These are phyloP conservation scores for Macrolepiota fuliginosa DNA, from an alignment of 768 basidiomycete species.

Conservation along the genomic window DNA sequence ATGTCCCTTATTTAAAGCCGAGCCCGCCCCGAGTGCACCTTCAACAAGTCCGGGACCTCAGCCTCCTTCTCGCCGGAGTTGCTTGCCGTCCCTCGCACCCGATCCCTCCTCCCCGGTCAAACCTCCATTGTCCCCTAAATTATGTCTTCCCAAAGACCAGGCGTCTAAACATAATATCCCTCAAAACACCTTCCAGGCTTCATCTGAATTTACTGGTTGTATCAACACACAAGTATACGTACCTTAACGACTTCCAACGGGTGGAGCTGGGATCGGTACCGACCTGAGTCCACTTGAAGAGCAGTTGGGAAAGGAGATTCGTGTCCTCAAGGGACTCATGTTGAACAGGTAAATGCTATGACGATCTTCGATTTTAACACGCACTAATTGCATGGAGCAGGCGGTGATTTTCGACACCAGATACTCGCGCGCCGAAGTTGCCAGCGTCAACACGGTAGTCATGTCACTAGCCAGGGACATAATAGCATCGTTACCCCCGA, in stretches of 20 bases:
- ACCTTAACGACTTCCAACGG: conserved; percentile 35
- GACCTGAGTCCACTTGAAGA: conserved; percentile 49
- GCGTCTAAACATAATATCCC: conserved; percentile 34
- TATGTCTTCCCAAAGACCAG: conserved; percentile 33
- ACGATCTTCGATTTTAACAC: background rate
- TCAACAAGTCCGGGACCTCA: conserved; percentile 20
- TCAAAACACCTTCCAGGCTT: conserved; percentile 62
- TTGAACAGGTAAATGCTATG: conserved; percentile 59
- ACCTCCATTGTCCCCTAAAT: conserved; percentile 33
- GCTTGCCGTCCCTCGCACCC: conserved; percentile 28
- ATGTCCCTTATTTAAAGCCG: conserved; percentile 49
- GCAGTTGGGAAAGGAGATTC: conserved; percentile 69
- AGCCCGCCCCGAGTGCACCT: conserved; percentile 16
- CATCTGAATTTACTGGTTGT: conserved; percentile 77
- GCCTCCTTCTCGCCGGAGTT: conserved; percentile 36
- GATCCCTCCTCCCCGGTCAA: conserved; percentile 36
- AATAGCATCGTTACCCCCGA: background rate
- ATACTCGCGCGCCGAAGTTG: conserved; percentile 20
- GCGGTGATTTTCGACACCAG: conserved; percentile 38
- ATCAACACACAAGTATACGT: conserved; percentile 72
- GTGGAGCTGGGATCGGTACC: conserved; percentile 26
- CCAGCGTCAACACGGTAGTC: conserved; percentile 8
- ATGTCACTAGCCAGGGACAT: background rate
- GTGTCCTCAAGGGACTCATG: conserved; percentile 76
- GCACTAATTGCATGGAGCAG: conserved; percentile 19